Base-by-base conservation (phyloP, 2,329 filamentous ascomycete species). In the Scytalidium lignicola region DNA sequence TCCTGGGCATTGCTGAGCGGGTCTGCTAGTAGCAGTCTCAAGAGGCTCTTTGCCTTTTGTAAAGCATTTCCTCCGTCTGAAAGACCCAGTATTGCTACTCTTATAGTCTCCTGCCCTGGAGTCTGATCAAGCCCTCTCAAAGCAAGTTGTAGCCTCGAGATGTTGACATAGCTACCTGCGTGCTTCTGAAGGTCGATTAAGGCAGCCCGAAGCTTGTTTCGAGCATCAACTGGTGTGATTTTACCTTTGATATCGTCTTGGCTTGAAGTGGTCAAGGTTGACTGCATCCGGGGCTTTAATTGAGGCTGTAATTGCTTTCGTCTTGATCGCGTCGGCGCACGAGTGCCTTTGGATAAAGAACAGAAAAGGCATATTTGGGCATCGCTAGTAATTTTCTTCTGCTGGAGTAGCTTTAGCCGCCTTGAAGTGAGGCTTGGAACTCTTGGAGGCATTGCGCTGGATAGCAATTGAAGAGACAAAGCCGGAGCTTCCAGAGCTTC, bases 111-210 rank as follows among this genome's bases (percentile, higher is more conserved):
- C 29, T 73, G 62, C 3, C 82, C 82, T 0, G 77, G 67, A 1
- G 65, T 61, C 60, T 85, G 78, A 28, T 76, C 74, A 51, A 85
- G 64, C 19, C 86, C 83, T 54, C 81, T 76, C 19, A 89, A 69
- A 12, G 86, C 87, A 57, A 92, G 76, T 65, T 88, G 84, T 42
- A 91, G 64, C 48, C 85, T 75, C 23, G 85, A 81, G n/a, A 85
- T 74, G 60, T 86, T 86, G 47, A 87, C 74, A 57, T 83, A 76
- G 50, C 74, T 77, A 20, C 79, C 74, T 2, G 82, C 80, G 44
- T 79, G 70, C 46, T 76, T 78, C 58, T 86, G 76, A 2, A 92
- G 72, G 19, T 79, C 74, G 1, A 74, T 65, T 0, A 91, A 71
- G 2, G 79, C 58, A 32, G 58, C 48, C 15, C 52, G 54, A n/a